These are phyloP conservation scores for Striga hermonthica DNA, from an alignment of 305 asterid genomes.

Conservation along the genomic window DNA sequence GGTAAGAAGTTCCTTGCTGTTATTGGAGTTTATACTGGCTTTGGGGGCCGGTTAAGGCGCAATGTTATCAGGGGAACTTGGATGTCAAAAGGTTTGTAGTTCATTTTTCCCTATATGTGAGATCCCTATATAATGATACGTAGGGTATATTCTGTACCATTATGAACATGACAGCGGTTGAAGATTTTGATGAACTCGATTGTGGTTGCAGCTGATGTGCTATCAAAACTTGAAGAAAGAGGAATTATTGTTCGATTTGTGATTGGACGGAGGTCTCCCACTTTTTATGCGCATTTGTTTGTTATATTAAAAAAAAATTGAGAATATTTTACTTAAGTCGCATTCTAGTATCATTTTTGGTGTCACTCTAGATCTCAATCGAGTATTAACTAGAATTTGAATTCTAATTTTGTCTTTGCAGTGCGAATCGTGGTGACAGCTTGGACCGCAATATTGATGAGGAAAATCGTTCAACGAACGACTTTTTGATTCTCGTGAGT, in stretches of 20 bases:
- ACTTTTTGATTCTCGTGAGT: constrained; percentile 89
- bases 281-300: constrained; percentile 24
- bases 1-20: constrained; percentile 75
- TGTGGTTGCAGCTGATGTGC: constrained; percentile 57
- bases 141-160: background rate
- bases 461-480: constrained; percentile 62
- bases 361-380: constrained; percentile 20
- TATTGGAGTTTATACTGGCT: constrained; percentile 88
- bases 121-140: constrained; percentile 11
- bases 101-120: constrained; percentile 8
- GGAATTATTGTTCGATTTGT: constrained; percentile 80
- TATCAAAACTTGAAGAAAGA: constrained; percentile 72
- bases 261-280: constrained; percentile 82
- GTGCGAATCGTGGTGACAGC: constrained; percentile 97
- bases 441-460: constrained; percentile 88
- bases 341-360: background rate
- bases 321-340: constrained; percentile 21
- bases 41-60: constrained; percentile 77
- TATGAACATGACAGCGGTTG: constrained; percentile 5
- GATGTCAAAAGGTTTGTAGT: constrained; percentile 72
- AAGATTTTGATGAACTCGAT: constrained; percentile 27
- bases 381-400: constrained; percentile 23
- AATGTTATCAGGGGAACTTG: constrained; percentile 76
- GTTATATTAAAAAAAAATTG: constrained; percentile 8
- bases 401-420: constrained; percentile 39